Conservation (phyloP, 2,329 filamentous ascomycete genomes). For the Phialocephala sp. region DNA sequence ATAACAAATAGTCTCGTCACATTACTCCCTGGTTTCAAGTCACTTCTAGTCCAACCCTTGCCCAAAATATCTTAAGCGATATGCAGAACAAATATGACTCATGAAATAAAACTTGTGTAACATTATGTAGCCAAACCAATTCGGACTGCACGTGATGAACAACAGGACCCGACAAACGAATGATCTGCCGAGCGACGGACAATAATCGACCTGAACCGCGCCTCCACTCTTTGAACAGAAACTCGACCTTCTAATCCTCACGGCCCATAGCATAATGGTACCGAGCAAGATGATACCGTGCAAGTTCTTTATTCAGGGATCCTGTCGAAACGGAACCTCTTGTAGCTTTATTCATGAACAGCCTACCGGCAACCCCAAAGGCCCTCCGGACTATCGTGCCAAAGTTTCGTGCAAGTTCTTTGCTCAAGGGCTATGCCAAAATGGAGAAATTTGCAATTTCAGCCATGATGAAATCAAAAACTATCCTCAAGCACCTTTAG, state of each 20-base stretch:
- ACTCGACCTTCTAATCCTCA: background rate
- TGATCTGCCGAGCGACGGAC: no score
- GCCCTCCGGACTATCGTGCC: slow-evolving; percentile 12
- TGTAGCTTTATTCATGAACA: slow-evolving; percentile 30
- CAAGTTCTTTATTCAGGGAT: slow-evolving; percentile 29
- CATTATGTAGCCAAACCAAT: no score
- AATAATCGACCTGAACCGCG: background rate
- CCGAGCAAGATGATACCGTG: slow-evolving; percentile 28
- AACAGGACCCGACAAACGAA: no score
- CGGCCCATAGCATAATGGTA: background rate
- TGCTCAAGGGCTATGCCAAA: no score
- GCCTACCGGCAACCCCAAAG: background rate
- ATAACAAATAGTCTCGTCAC: no score
- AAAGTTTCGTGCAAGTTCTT: slow-evolving; percentile 20
- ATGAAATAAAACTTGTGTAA: no score
- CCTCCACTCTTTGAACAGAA: background rate
- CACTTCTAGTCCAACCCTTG: no score
- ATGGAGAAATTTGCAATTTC: no score
- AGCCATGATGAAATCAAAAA: slow-evolving; percentile 2
- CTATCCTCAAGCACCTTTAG: background rate
- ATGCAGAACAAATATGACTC: no score
- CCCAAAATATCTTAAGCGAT: no score
- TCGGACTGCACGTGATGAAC: no score
- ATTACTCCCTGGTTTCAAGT: no score
- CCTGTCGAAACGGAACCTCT: slow-evolving; percentile 27